Evolutionary conservation across 805 yeast genomes (phyloP).

Genomic region (Myxozyma monticola): DNA sequence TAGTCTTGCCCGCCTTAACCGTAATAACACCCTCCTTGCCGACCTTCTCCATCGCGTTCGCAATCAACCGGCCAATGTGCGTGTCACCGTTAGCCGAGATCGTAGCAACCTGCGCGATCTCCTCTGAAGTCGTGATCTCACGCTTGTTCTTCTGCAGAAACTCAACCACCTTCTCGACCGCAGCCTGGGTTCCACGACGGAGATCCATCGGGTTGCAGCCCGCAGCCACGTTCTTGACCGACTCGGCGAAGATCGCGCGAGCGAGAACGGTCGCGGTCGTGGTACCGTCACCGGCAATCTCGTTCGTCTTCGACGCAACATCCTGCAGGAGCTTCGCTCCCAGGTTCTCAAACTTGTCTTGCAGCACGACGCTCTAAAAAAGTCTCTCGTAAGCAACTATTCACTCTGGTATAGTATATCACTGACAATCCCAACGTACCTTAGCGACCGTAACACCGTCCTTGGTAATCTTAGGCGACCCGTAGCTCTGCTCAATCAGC

Average conservation of each 20-base stretch:
- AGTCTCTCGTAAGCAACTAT: neutral
- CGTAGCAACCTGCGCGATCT: conserved; percentile 97
- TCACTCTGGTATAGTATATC: neutral
- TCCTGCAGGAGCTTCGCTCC: conserved; percentile 91
- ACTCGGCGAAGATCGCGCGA: conserved; percentile 90
- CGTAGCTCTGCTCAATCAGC: conserved; percentile 92
- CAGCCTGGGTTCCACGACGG: conserved; percentile 96
- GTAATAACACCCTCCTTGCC: conserved; percentile 99
- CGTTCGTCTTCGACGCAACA: conserved; percentile 96
- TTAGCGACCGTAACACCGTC: conserved; percentile 98
- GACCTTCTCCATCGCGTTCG: conserved; percentile 96
- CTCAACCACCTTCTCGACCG: conserved; percentile 88
- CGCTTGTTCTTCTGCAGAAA: conserved; percentile 82
- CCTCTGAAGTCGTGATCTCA: conserved; percentile 90
- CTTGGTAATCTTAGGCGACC: conserved; percentile 97
- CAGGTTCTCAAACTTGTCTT: conserved; percentile 92
- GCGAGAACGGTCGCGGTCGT: conserved; percentile 97
- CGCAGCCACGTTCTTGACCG: conserved; percentile 95
- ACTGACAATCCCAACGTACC: conserved; percentile 17
- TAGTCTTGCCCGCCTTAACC: conserved; percentile 94
- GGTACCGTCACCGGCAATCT: conserved; percentile 98
- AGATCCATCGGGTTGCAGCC: conserved; percentile 99
- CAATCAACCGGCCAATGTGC: conserved; percentile 87
- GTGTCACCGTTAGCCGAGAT: conserved; percentile 95
- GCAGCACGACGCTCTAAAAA: conserved; percentile 50